phyloP scores from a whole-genome alignment of 345 rosid species.

The Pugionium dolabratum region DNA sequence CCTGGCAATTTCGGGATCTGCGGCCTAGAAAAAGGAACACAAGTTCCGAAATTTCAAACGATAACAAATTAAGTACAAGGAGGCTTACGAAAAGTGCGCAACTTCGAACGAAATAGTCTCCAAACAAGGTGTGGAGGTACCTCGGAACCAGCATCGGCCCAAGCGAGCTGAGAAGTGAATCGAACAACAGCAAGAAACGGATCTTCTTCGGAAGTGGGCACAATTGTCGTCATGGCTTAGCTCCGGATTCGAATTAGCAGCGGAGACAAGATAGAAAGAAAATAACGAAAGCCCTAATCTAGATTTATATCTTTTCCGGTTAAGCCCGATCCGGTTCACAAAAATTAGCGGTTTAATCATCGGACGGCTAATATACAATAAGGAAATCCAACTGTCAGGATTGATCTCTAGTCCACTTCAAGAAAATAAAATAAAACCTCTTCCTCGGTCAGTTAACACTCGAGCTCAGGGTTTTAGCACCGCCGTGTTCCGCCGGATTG shows the following conservation, averaged over 20 bases:
- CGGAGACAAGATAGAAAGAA: background rate
- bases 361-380: slow-evolving; percentile 22
- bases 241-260: background rate
- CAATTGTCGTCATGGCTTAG: slow-evolving; percentile 71
- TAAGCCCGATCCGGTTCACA: background rate
- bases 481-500: slow-evolving; percentile 36
- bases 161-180: slow-evolving; percentile 86
- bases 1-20: slow-evolving; percentile 71
- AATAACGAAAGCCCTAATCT: slow-evolving; percentile 40
- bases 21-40: slow-evolving; percentile 49
- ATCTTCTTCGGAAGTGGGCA: slow-evolving; percentile 94
- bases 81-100: too few species aligned
- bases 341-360: slow-evolving; percentile 12
- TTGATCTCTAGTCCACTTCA: background rate
- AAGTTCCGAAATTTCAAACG: background rate
- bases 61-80: background rate
- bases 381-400: slow-evolving; percentile 25
- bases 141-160: slow-evolving; percentile 99
- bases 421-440: background rate
- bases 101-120: background rate
- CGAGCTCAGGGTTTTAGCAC: slow-evolving; percentile 20
- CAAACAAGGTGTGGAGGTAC: slow-evolving; percentile 37
- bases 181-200: slow-evolving; percentile 88
- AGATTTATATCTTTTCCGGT: slow-evolving; percentile 26
- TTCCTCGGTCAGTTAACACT: background rate